Evolutionary conservation across 805 yeast genomes (phyloP).

Genomic region (Vanderwaltozyma tropicalis): DNA sequence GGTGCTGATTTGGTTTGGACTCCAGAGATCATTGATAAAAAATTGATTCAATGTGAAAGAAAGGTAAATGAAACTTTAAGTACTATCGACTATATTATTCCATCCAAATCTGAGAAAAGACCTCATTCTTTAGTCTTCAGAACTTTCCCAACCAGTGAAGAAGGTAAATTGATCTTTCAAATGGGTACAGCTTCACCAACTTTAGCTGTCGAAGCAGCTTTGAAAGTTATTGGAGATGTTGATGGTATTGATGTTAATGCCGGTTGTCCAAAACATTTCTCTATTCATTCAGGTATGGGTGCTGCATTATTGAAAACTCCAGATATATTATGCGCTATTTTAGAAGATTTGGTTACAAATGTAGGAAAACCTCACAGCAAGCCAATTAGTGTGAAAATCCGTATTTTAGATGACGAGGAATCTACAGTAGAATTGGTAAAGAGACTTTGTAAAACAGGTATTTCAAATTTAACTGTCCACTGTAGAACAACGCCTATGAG

Average conservation of each 20-base stretch:
- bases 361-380: constrained; percentile 71
- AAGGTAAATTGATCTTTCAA: constrained; percentile 69
- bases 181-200: constrained; percentile 80
- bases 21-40: constrained; percentile 89
- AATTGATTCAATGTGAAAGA: constrained; percentile 61
- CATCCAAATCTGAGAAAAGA: constrained; percentile 31
- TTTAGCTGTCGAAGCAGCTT: constrained; percentile 82
- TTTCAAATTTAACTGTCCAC: constrained; percentile 76
- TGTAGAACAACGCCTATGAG: constrained; percentile 88
- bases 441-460: constrained; percentile 63
- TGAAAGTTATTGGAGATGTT: constrained; percentile 71
- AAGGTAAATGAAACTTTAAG: constrained; percentile 43
- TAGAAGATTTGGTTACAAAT: constrained; percentile 56
- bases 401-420: constrained; percentile 57
- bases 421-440: constrained; percentile 51
- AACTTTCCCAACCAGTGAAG: constrained; percentile 54
- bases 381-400: constrained; percentile 84
- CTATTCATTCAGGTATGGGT: constrained; percentile 95
- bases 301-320: constrained; percentile 84
- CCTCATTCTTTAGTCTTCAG: constrained; percentile 56
- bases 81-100: constrained; percentile 48
- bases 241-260: constrained; percentile 90
- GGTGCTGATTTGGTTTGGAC: constrained; percentile 96
- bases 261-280: constrained; percentile 95
- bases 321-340: constrained; percentile 60